These are phyloP conservation scores for Arabidopsis hybrid DNA, from an alignment of 441 rosid genomes.

Conservation along the genomic window DNA sequence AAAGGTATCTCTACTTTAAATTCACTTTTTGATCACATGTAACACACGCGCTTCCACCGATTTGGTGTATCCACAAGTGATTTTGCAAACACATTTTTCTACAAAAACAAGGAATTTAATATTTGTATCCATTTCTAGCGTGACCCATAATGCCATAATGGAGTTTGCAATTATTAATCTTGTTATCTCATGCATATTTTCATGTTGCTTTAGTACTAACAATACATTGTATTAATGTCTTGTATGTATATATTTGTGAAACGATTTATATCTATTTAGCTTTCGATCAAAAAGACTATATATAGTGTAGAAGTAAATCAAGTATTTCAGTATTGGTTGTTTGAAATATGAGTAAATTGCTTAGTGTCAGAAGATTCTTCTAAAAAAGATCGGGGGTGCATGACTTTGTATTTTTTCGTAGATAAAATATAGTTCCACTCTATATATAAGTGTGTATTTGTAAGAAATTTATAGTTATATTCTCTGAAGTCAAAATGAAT, in stretches of 20 bases:
- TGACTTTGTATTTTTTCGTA: too few species aligned
- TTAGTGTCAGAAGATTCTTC: too few species aligned
- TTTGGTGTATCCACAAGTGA: background rate
- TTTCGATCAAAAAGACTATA: background rate
- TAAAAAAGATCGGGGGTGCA: too few species aligned
- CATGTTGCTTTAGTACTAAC: background rate
- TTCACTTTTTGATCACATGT: conserved; percentile 32
- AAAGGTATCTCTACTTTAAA: conserved; percentile 40
- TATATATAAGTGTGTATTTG: too few species aligned
- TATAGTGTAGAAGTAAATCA: background rate
- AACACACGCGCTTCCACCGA: conserved; percentile 36
- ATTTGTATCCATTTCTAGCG: conserved; percentile 23
- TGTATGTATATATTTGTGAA: background rate
- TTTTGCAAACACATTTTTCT: conserved; percentile 4
- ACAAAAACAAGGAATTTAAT: background rate
- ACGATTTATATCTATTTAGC: background rate
- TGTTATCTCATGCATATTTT: conserved; percentile 5
- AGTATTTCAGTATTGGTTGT: background rate
- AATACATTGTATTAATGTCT: background rate
- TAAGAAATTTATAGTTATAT: background rate
- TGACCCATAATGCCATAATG: conserved; percentile 33
- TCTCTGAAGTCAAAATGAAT: background rate
- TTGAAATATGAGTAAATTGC: too few species aligned
- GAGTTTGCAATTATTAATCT: background rate
- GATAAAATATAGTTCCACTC: too few species aligned